Percentiles rank a stretch among this genome's conserved stretches.
These are phyloP conservation scores for Diaporthe amygdali DNA, from an alignment of 2,329 filamentous ascomycete genomes.

Conservation along the genomic window DNA sequence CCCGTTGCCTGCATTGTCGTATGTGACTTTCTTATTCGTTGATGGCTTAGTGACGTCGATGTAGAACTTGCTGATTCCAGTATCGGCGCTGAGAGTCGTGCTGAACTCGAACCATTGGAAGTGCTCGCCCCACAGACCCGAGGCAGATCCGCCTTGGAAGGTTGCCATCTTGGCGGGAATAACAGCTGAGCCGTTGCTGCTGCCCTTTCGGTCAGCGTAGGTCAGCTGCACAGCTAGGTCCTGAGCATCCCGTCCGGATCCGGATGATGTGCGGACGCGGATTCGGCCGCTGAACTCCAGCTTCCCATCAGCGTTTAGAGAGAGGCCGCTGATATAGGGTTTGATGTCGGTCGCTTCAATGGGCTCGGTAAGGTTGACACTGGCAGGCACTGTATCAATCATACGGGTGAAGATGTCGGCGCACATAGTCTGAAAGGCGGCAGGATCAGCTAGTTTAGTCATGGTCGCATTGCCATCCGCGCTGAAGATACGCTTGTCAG, in stretches of 20 bases:
- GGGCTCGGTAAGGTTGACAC: conserved; percentile 34
- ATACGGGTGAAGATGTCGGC: conserved; percentile 38
- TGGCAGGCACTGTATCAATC: conserved; percentile 40
- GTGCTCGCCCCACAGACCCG: conserved; percentile 31
- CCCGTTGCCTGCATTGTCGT: conserved; percentile 2
- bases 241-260: conserved; percentile 27
- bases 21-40: neutral
- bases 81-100: conserved; percentile 29
- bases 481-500: conserved; percentile 48
- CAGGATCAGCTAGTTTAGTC: conserved; percentile 39
- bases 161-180: neutral
- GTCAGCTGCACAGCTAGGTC: conserved; percentile 33
- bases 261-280: conserved; percentile 29
- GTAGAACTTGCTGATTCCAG: conserved; percentile 38
- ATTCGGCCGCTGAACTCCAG: conserved; percentile 34
- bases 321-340: conserved; percentile 35
- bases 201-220: conserved; percentile 25
- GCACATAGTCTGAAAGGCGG: conserved; percentile 42
- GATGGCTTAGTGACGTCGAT: conserved; percentile 31
- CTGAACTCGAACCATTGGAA: conserved; percentile 39
- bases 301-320: conserved; percentile 32
- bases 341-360: conserved; percentile 37
- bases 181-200: neutral
- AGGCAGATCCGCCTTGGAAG: conserved; percentile 28
- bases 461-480: conserved; percentile 51